A percentile compares a stretch with the other conserved stretches of the same genome.
phyloP scores from a whole-genome alignment of 2,329 filamentous ascomycete species.

The Penicillium sp. region DNA sequence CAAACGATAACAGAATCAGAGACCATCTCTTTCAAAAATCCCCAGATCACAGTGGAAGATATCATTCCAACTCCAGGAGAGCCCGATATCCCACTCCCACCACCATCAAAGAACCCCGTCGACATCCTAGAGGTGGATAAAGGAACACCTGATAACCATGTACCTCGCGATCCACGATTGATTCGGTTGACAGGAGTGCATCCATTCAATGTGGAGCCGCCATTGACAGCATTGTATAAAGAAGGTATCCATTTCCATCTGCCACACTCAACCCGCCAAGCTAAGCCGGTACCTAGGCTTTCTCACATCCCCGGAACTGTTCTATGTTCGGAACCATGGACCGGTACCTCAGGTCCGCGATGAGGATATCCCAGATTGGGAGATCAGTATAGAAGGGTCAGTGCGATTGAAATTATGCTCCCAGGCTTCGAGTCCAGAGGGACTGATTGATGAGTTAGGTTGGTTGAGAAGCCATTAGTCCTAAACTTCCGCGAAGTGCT shows the following conservation, averaged over 20 bases:
- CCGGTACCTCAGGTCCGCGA: slow-evolving; percentile 73
- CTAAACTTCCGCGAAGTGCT: slow-evolving; percentile 72
- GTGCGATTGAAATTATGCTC: not conserved
- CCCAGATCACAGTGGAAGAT: slow-evolving; percentile 27
- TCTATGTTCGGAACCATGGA: slow-evolving; percentile 91
- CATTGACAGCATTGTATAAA: slow-evolving; percentile 73
- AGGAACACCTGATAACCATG: slow-evolving; percentile 79
- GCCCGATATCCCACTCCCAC: slow-evolving; percentile 64
- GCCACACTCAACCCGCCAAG: not conserved
- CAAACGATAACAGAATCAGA: slow-evolving; percentile 12
- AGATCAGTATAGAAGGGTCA: slow-evolving; percentile 74
- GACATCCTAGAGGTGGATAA: slow-evolving; percentile 71
- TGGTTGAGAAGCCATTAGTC: slow-evolving; percentile 73
- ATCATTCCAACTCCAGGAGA: slow-evolving; percentile 21
- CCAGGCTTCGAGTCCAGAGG: not conserved
- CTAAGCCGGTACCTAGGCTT: slow-evolving; percentile 56
- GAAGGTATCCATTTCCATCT: slow-evolving; percentile 37
- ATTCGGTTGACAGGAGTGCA: slow-evolving; percentile 86
- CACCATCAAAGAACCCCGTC: slow-evolving; percentile 56
- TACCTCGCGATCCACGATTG: slow-evolving; percentile 73
- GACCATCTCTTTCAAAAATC: slow-evolving; percentile 19
- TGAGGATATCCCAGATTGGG: slow-evolving; percentile 71
- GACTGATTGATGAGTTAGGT: slow-evolving; percentile 35
- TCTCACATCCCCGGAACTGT: slow-evolving; percentile 79
- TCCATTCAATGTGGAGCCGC: slow-evolving; percentile 87